A percentile compares a stretch with the other conserved stretches of the same genome.
Evolutionary conservation across 2,329 filamentous ascomycete species (phyloP).

Genomic region (Paramyrothecium roridum): DNA sequence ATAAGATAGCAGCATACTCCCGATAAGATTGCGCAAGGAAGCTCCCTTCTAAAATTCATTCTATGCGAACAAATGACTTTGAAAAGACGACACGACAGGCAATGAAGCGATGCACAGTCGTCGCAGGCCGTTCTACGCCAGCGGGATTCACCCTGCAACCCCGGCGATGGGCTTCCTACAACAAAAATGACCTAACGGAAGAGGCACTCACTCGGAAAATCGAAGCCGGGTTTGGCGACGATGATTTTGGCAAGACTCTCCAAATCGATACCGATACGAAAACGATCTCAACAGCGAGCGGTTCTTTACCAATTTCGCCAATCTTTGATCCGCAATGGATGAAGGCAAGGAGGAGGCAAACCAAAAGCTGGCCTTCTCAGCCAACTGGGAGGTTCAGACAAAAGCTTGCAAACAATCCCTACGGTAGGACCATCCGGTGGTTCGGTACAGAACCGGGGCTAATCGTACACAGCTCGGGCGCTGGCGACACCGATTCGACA

Average conservation of each 20-base stretch:
- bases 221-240: conserved; percentile 25
- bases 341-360: conserved; percentile 38
- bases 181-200: conserved; percentile 20
- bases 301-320: conserved; percentile 50
- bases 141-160: conserved; percentile 5
- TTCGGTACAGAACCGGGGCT: neutral
- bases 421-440: conserved; percentile 43
- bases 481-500: conserved; percentile 58
- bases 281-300: conserved; percentile 41
- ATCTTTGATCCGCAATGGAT: conserved; percentile 50
- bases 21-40: neutral
- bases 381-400: conserved; percentile 48
- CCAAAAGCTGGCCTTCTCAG: conserved; percentile 29
- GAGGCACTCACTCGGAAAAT: conserved; percentile 26
- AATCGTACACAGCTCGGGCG: conserved; percentile 47
- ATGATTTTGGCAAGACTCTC: conserved; percentile 22
- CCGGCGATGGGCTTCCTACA: conserved; percentile 29
- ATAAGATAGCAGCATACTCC: neutral
- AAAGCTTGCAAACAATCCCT: conserved; percentile 60
- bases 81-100: conserved; percentile 5
- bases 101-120: conserved; percentile 24
- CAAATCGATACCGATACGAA: conserved; percentile 36
- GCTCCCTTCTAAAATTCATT: neutral
- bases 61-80: neutral
- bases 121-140: conserved; percentile 7